Conservation (phyloP, 345 rosid genomes). For the Corchorus olitorius region DNA sequence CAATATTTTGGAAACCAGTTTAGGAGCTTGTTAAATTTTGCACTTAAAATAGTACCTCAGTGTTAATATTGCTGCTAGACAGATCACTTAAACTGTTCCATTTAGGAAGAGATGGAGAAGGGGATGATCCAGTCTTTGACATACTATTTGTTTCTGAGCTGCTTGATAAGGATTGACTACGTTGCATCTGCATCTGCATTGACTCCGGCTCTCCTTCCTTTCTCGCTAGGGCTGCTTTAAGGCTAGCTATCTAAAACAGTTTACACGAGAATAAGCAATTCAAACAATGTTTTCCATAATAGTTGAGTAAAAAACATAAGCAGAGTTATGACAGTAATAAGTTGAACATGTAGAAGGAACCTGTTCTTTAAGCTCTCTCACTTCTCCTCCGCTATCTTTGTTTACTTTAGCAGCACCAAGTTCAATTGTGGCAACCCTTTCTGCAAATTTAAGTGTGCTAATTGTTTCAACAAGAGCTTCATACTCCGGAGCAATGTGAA, state of each 20-base stretch:
- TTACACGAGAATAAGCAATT: neutral
- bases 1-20: too few species aligned
- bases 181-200: conserved; percentile 21
- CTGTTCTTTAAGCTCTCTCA: conserved; percentile 92
- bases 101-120: conserved; percentile 45
- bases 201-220: conserved; percentile 55
- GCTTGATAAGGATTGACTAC: conserved; percentile 25
- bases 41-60: conserved; percentile 49
- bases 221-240: conserved; percentile 69
- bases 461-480: conserved; percentile 84
- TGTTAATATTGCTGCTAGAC: conserved; percentile 40
- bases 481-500: conserved; percentile 86
- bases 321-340: neutral
- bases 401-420: conserved; percentile 94
- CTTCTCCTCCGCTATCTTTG: conserved; percentile 68
- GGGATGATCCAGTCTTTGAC: conserved; percentile 49
- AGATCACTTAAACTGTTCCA: conserved; percentile 37
- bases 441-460: conserved; percentile 96
- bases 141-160: conserved; percentile 48
- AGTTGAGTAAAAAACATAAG: neutral
- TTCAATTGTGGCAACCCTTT: conserved; percentile 91
- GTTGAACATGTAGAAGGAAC: conserved; percentile 26
- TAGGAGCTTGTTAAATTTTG: neutral
- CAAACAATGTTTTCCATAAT: neutral
- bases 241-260: conserved; percentile 59